Conservation (phyloP, 2,329 filamentous ascomycete genomes). For the Dothistroma pini region DNA sequence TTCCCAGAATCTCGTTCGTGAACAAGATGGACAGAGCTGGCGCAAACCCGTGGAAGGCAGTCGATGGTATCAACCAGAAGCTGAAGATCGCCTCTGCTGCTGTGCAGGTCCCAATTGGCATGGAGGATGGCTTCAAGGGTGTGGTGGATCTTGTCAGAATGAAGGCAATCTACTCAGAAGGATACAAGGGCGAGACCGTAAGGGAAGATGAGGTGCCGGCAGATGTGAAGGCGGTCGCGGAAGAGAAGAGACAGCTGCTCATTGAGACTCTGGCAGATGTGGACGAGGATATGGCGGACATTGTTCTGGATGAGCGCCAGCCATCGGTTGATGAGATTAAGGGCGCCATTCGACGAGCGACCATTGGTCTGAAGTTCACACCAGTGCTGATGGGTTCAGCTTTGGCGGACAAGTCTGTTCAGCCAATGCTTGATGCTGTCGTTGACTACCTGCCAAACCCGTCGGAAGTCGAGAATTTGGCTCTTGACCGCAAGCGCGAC, state of each 20-base stretch:
- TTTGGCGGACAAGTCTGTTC: constrained; percentile 87
- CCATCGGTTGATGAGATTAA: constrained; percentile 82
- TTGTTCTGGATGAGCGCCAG: constrained; percentile 82
- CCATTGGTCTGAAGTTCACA: constrained; percentile 84
- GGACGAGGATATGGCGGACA: constrained; percentile 94
- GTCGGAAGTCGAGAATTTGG: constrained; percentile 80
- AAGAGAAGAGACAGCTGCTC: constrained; percentile 77
- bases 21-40: constrained; percentile 99
- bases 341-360: constrained; percentile 84
- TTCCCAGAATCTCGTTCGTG: constrained; percentile 91
- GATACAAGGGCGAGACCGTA: constrained; percentile 70
- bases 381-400: constrained; percentile 97
- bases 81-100: constrained; percentile 90
- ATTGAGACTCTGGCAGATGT: constrained; percentile 97
- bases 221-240: constrained; percentile 69
- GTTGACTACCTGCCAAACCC: constrained; percentile 96
- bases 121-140: constrained; percentile 86
- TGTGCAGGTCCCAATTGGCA: constrained; percentile 89
- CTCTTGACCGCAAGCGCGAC: constrained; percentile 73
- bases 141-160: constrained; percentile 90
- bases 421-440: constrained; percentile 94
- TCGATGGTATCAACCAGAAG: constrained; percentile 97
- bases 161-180: constrained; percentile 91
- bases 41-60: constrained; percentile 93
- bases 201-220: constrained; percentile 77